Evolutionary conservation across 2,329 filamentous ascomycete genomes (phyloP).

Genomic region (Phialophora chinensis): DNA sequence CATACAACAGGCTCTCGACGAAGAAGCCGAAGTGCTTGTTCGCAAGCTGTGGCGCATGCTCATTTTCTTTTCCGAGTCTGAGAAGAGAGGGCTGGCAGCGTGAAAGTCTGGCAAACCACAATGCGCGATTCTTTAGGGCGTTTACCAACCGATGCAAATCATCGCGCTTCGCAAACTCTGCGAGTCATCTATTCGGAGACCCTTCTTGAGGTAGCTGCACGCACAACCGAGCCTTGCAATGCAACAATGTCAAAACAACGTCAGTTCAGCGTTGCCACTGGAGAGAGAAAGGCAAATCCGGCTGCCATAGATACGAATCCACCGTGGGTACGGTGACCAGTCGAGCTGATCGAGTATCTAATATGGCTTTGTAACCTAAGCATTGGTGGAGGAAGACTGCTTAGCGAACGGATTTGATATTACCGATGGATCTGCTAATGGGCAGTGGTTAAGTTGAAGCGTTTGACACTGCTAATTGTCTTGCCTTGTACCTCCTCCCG

Average conservation of each 20-base stretch:
- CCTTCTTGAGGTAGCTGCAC: neutral
- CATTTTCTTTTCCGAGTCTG: conserved; percentile 95
- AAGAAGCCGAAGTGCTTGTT: conserved; percentile 90
- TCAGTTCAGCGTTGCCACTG: neutral
- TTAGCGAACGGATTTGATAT: neutral
- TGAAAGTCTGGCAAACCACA: conserved; percentile 45
- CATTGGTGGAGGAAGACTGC: neutral
- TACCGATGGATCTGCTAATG: neutral
- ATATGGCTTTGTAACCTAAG: neutral
- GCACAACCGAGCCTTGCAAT: neutral
- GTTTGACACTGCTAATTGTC: neutral
- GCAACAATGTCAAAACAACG: neutral
- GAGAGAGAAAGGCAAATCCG: neutral
- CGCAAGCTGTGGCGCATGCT: conserved; percentile 99
- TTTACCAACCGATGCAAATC: neutral
- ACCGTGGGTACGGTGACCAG: neutral
- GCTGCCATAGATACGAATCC: neutral
- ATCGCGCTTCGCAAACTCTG: neutral
- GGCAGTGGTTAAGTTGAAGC: neutral
- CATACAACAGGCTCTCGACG: conserved; percentile 74
- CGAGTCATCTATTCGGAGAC: neutral
- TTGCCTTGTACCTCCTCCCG: neutral
- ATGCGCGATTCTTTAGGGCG: neutral
- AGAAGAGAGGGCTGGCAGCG: conserved; percentile 82
- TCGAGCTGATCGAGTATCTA: neutral